phyloP scores from a whole-genome alignment of 176 grass and related monocot species.

The Melocanna baccifera region DNA sequence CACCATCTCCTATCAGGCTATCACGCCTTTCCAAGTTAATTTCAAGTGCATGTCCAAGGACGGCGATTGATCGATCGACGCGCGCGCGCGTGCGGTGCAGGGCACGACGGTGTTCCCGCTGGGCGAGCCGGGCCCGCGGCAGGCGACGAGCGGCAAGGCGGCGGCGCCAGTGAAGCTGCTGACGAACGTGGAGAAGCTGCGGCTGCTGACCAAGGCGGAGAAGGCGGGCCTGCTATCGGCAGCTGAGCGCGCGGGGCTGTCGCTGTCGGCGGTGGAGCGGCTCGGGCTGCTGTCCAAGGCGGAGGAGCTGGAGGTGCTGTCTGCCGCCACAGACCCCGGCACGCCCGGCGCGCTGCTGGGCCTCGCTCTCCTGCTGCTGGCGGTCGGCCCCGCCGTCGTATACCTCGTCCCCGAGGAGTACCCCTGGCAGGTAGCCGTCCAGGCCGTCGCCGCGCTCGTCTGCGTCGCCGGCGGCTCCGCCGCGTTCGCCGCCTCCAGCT shows the following conservation, averaged over 20 bases:
- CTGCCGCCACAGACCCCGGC: conserved; percentile 73
- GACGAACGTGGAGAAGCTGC: conserved; percentile 90
- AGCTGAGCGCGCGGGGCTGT: conserved; percentile 78
- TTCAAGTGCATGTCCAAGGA: background rate
- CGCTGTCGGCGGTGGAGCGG: conserved; percentile 74
- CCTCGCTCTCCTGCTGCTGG: conserved; percentile 58
- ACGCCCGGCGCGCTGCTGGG: conserved; percentile 59
- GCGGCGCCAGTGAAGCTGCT: conserved; percentile 65
- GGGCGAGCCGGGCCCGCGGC: conserved; percentile 51
- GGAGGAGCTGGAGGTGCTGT: conserved; percentile 80
- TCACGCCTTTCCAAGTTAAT: background rate
- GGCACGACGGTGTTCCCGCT: conserved; percentile 81
- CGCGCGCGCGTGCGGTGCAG: background rate
- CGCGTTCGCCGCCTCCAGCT: conserved; percentile 73
- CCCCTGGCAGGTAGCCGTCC: conserved; percentile 77
- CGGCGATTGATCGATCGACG: background rate
- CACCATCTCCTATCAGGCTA: background rate
- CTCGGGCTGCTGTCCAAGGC: conserved; percentile 90
- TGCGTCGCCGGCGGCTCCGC: conserved; percentile 72
- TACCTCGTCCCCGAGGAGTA: conserved; percentile 79
- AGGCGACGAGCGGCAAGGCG: conserved; percentile 35
- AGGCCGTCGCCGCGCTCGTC: conserved; percentile 54
- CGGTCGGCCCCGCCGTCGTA: conserved; percentile 60
- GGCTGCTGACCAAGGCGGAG: conserved; percentile 92
- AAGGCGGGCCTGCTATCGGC: conserved; percentile 82